These are phyloP conservation scores for Hygrophila difformis DNA, from an alignment of 257 asterid genomes.

Conservation along the genomic window DNA sequence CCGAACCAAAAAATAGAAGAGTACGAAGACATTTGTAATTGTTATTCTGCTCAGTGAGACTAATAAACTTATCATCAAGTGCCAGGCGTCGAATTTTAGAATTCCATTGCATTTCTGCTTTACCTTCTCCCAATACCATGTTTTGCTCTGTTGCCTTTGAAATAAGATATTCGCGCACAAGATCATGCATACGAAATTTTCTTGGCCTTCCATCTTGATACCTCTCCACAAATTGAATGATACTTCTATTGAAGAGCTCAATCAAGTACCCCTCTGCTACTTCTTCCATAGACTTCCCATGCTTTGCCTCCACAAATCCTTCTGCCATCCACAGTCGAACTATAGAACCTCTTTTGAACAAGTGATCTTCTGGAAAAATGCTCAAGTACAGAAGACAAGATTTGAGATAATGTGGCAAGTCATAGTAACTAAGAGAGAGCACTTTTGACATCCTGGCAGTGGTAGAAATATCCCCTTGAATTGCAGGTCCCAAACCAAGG, in stretches of 20 bases:
- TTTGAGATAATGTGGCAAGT: too few relatives aligned
- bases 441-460: neutral
- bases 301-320: conserved; percentile 19
- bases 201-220: conserved; percentile 3
- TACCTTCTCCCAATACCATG: neutral
- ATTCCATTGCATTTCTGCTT: neutral
- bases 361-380: too few relatives aligned
- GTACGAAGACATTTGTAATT: conserved; percentile 3
- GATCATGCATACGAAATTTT: too few relatives aligned
- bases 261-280: too few relatives aligned
- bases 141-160: conserved; percentile 12
- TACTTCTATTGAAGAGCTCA: conserved; percentile 22
- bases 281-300: too few relatives aligned
- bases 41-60: neutral
- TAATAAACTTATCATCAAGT: too few relatives aligned
- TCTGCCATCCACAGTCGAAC: conserved; percentile 29
- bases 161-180: conserved; percentile 11
- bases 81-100: too few relatives aligned
- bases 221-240: conserved; percentile 18
- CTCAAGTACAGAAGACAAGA: too few relatives aligned
- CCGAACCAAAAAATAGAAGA: too few relatives aligned
- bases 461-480: conserved; percentile 3
- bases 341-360: neutral
- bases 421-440: too few relatives aligned
- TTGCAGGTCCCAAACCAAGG: too few relatives aligned